Conservation (phyloP, 1,284 basidiomycete species). For the Leccinum solheimii region DNA sequence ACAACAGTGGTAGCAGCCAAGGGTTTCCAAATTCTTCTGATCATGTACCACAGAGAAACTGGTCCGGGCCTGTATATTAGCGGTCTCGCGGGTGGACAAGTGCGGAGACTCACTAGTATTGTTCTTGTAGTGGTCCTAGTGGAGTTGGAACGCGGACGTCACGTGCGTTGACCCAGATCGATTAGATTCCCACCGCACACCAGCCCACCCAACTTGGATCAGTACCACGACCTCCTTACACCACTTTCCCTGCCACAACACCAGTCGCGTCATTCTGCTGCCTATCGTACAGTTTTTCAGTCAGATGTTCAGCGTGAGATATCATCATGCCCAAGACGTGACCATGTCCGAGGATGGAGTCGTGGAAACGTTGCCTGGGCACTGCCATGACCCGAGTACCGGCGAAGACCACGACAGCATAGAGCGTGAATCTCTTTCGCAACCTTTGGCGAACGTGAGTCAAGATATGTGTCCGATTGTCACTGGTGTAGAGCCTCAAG, state of each 20-base stretch:
- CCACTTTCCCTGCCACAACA: conserved; percentile 2
- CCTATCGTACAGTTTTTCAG: neutral
- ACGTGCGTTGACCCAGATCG: conserved; percentile 22
- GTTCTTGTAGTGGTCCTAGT: neutral
- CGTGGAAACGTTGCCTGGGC: conserved; percentile 3
- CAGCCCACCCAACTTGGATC: conserved; percentile 18
- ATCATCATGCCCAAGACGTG: conserved; percentile 2
- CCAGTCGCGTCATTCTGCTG: neutral
- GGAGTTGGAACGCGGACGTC: conserved; percentile 7
- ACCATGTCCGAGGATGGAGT: conserved; percentile 7
- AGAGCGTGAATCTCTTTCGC: conserved; percentile 24
- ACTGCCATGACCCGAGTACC: neutral
- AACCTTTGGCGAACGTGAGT: conserved; percentile 32
- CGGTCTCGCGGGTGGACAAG: neutral
- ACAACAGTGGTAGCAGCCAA: conserved; percentile 41
- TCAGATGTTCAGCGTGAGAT: conserved; percentile 20
- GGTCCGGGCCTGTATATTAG: neutral
- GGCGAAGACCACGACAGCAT: conserved; percentile 10
- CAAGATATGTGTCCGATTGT: conserved; percentile 29
- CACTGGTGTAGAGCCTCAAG: conserved; percentile 33
- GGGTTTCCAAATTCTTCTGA: conserved; percentile 65
- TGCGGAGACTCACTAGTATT: neutral
- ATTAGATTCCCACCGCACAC: conserved; percentile 29
- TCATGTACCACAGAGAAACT: conserved; percentile 42
- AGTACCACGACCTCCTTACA: conserved; percentile 30